Percentiles rank a stretch among this genome's conserved stretches.
Conservation (phyloP, 2,329 filamentous ascomycete genomes). For the Coniochaeta ligniaria region DNA sequence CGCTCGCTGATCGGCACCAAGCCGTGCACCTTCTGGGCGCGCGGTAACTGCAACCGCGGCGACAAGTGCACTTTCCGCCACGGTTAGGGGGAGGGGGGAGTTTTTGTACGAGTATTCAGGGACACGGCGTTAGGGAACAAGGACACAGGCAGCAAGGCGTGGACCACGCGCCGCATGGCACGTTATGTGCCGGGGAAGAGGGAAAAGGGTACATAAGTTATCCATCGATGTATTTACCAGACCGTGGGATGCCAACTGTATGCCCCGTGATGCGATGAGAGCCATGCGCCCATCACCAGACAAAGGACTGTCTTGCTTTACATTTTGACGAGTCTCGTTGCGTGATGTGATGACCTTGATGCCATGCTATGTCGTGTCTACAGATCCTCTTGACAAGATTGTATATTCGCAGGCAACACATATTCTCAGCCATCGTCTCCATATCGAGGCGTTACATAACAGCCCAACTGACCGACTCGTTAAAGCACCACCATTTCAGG, state of each 20-base stretch:
- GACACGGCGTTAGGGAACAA: background rate
- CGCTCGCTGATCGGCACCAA: constrained; percentile 57
- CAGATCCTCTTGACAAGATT: background rate
- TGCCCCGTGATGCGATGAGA: background rate
- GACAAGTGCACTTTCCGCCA: constrained; percentile 70
- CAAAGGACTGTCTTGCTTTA: background rate
- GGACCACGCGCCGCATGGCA: too few species aligned
- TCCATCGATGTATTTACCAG: background rate
- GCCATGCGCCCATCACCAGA: background rate
- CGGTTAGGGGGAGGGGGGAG: background rate
- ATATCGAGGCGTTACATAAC: too few species aligned
- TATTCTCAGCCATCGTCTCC: background rate
- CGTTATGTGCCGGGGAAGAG: background rate
- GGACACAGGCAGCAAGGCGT: background rate
- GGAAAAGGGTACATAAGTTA: background rate
- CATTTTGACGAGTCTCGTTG: background rate
- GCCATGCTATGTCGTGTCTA: too few species aligned
- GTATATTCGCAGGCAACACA: background rate
- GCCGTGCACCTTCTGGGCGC: constrained; percentile 62
- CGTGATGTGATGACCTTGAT: background rate
- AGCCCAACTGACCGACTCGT: too few species aligned
- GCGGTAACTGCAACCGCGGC: constrained; percentile 66
- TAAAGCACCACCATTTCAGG: too few species aligned
- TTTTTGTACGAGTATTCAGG: background rate
- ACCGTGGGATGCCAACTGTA: background rate